Evolutionary conservation across 2,329 filamentous ascomycete genomes (phyloP).

Genomic region (Aureobasidium sp.): DNA sequence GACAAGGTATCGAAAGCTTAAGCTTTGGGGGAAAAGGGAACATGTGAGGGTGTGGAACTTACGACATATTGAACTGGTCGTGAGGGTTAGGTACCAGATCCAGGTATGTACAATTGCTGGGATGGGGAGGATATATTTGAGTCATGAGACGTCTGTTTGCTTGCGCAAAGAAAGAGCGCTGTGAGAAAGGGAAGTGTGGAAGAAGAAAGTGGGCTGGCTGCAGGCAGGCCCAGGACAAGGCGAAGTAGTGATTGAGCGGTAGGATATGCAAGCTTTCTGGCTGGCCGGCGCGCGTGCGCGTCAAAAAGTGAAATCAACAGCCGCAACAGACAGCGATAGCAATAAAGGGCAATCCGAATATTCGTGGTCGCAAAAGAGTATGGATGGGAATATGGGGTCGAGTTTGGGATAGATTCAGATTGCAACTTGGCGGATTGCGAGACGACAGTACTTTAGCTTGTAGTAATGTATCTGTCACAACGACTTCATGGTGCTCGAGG

Average conservation of each 20-base stretch:
- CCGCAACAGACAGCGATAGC: neutral
- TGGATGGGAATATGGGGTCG: neutral
- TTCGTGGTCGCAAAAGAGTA: neutral
- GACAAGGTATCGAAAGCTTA: conserved; percentile 10
- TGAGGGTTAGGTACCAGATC: conserved; percentile 8
- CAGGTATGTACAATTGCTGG: conserved; percentile 11
- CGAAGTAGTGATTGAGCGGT: neutral
- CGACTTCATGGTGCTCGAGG: neutral
- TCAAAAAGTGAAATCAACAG: neutral
- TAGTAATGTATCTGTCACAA: conserved; percentile 2
- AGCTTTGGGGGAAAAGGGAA: neutral
- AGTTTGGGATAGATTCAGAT: neutral
- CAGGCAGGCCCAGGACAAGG: conserved; percentile 5
- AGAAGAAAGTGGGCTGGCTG: conserved; percentile 7
- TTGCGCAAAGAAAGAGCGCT: conserved; percentile 6
- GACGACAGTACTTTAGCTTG: neutral
- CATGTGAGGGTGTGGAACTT: conserved; percentile 6
- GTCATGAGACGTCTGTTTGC: conserved; percentile 11
- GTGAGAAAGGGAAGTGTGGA: neutral
- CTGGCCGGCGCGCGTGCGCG: neutral
- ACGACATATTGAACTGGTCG: conserved; percentile 15
- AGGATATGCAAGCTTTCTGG: conserved; percentile 3
- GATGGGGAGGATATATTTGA: conserved; percentile 12
- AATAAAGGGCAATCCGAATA: neutral
- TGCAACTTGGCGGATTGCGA: conserved; percentile 1